Percentiles rank a stretch among this genome's conserved stretches.
These are phyloP conservation scores for Polytrichum formosum DNA, from an alignment of 225 moss, liverwort and hornwort genomes.

Conservation along the genomic window DNA sequence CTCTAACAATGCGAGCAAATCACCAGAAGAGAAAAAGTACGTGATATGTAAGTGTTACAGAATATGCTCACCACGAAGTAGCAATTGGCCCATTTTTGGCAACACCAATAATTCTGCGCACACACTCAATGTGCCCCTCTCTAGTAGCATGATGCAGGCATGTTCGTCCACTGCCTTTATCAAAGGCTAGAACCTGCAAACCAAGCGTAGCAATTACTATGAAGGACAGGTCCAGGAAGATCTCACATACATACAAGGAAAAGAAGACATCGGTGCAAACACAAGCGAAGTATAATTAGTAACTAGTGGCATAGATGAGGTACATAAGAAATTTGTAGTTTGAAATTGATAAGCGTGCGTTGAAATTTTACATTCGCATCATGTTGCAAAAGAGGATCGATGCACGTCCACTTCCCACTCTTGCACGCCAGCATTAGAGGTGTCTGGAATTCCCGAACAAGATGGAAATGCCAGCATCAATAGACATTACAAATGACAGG, in stretches of 20 bases:
- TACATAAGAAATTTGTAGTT: too few species aligned
- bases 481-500: too few species aligned
- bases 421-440: slow-evolving; percentile 60
- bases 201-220: too few species aligned
- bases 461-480: too few species aligned
- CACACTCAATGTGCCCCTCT: slow-evolving; percentile 48
- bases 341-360: too few species aligned
- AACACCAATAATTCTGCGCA: slow-evolving; percentile 32
- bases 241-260: too few species aligned
- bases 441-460: slow-evolving; percentile 22
- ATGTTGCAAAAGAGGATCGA: slow-evolving; percentile 37
- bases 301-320: too few species aligned
- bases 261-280: too few species aligned
- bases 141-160: slow-evolving; percentile 49
- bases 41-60: background rate
- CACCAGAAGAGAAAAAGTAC: too few species aligned
- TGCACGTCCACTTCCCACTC: slow-evolving; percentile 31
- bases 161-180: slow-evolving; percentile 30
- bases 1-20: too few species aligned
- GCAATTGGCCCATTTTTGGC: slow-evolving; percentile 35
- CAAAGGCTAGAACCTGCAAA: slow-evolving; percentile 48
- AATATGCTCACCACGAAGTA: slow-evolving; percentile 29
- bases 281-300: too few species aligned
- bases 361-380: slow-evolving; percentile 36
- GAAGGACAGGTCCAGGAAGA: too few species aligned